Conservation (phyloP, 192 early-diverging fungal species). For the Phycomyces blakesleeanus region DNA sequence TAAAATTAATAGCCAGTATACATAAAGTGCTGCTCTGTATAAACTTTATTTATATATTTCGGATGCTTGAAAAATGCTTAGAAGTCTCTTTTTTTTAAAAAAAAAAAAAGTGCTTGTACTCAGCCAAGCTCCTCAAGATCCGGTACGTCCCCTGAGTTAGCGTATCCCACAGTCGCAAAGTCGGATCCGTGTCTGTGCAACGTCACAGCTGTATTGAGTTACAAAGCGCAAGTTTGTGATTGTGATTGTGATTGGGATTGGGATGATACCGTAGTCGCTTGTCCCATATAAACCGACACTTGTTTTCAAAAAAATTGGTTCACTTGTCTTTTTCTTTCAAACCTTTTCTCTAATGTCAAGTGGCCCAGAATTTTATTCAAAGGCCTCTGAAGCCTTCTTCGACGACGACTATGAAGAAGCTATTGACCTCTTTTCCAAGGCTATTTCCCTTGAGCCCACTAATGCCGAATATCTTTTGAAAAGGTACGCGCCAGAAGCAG, state of each 20-base stretch:
- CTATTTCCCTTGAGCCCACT: constrained; percentile 58
- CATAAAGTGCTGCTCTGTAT: not conserved
- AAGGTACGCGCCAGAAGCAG: constrained; percentile 33
- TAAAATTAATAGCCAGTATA: not conserved
- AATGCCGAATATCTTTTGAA: constrained; percentile 66
- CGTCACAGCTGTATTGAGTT: no score
- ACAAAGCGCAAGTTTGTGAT: no score
- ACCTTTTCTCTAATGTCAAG: not conserved
- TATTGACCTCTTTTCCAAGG: constrained; percentile 62
- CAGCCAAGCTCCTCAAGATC: no score
- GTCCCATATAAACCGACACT: not conserved
- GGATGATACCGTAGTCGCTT: no score
- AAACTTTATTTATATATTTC: not conserved
- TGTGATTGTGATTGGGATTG: no score
- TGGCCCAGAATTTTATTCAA: constrained; percentile 16
- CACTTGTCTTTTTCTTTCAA: not conserved
- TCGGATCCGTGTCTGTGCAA: no score
- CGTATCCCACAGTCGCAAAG: no score
- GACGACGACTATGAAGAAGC: constrained; percentile 77
- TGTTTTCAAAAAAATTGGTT: not conserved
- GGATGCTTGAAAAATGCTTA: no score
- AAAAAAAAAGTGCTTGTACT: no score
- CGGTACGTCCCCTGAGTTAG: no score
- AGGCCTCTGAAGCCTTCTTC: constrained; percentile 75
- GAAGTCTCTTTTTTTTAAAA: no score